Conservation (phyloP, 257 asterid species). For the Solanum stenotomum region DNA sequence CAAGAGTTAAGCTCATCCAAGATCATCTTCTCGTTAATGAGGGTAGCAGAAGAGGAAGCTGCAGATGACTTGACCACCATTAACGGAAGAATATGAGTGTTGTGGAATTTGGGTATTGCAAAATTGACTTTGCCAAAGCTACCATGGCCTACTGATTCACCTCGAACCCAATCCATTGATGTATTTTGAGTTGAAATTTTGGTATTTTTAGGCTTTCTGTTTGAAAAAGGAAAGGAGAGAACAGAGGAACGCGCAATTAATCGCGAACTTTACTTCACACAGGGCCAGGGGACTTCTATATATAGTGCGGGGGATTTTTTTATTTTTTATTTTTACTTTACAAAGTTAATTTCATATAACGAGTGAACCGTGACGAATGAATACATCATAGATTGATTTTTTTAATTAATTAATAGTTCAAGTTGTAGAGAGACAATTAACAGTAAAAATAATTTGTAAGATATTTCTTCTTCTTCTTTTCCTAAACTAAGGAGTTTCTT, state of each 20-base stretch:
- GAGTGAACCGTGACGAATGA: slow-evolving; percentile 8
- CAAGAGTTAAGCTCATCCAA: slow-evolving; percentile 48
- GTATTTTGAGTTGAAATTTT: not conserved
- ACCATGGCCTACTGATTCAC: slow-evolving; percentile 61
- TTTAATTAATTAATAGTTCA: not conserved
- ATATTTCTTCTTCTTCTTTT: too few species aligned
- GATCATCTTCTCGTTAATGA: slow-evolving; percentile 43
- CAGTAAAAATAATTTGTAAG: not conserved
- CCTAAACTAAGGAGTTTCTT: not conserved
- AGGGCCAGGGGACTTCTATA: not conserved
- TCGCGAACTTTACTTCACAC: not conserved
- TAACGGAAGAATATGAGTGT: not conserved
- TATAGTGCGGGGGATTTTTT: slow-evolving; percentile 16
- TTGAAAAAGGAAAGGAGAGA: not conserved
- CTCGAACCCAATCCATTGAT: slow-evolving; percentile 84
- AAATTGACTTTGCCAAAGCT: slow-evolving; percentile 65
- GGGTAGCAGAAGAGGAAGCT: slow-evolving; percentile 28
- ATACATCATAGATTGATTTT: not conserved
- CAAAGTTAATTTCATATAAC: not conserved
- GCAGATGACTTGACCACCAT: slow-evolving; percentile 75
- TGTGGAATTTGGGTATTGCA: slow-evolving; percentile 26
- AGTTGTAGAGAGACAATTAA: not conserved
- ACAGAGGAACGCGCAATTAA: slow-evolving; percentile 3
- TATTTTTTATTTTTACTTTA: not conserved
- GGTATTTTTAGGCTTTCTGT: not conserved